Base-by-base conservation (phyloP, 345 rosid genomes). In the Angophora floribunda region DNA sequence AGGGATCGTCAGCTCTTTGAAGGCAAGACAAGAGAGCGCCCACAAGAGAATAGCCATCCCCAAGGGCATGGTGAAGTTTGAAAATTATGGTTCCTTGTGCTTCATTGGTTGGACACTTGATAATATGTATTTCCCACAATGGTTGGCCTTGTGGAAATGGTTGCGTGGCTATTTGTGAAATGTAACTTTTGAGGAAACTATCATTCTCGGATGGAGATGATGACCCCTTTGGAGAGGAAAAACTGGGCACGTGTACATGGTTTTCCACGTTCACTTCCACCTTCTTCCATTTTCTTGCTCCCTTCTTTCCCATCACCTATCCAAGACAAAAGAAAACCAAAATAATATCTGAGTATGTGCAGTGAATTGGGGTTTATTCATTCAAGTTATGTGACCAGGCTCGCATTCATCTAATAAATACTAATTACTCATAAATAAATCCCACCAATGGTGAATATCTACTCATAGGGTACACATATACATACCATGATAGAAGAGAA, bases 21-120 rank as follows among this genome's bases (percentile, higher is more conserved):
- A 93, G 85, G 67, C 91, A 89, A 30, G 94, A 93, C 36, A 93
- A 85, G 53, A 92, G 92, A 24, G 91, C 90, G 51, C 92, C 93
- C 88, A 93, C 89, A 7, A 93, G 47, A 82, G 93, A 92, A 78
- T 85, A 90, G 51, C 95, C 95, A 57, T 93, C 94, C 0, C 95
- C 93, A 8, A 93, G 92, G 0, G 92, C 45, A 47, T 93, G 94
- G 80, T 93, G 95, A 36, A 92, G 87, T 87, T 92, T 93, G 52
- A 93, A 90, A 3, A 91, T 86, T 7, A 89, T 1, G 52, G 26
- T 89, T 13, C 90, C 90, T 1, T 92, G 90, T 36, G 91, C 89
- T 41, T 86, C 44, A 17, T 28, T 90, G 16, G 93, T 88, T 22
- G 91, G 93, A 88, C 84, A 90, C 21, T 87, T 91, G 59, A 93